Evolutionary conservation across 106 monocot species (phyloP).

Genomic region (Narthecium ossifragum): DNA sequence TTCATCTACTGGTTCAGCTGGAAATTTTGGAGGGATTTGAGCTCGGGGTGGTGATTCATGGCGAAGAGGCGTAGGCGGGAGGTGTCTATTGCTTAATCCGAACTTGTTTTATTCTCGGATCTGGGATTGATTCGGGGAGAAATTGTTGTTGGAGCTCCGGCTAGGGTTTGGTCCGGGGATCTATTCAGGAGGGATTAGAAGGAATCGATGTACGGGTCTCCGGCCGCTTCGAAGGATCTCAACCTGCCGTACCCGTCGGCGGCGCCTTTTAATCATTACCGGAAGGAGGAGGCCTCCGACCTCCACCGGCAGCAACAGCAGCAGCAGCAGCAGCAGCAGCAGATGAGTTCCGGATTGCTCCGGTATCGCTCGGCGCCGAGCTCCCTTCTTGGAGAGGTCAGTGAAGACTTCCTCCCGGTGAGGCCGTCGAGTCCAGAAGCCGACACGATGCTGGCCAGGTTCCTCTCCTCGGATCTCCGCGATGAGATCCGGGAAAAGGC

Average conservation of each 20-base stretch:
- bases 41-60: too few species aligned
- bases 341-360: conserved; percentile 60
- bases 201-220: conserved; percentile 76
- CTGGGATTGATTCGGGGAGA: too few species aligned
- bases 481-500: conserved; percentile 26
- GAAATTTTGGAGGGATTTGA: conserved; percentile 1
- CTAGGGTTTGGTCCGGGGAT: too few species aligned
- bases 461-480: conserved; percentile 51
- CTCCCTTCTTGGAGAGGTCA: conserved; percentile 57
- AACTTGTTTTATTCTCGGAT: too few species aligned
- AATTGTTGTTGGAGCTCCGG: too few species aligned
- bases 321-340: conserved; percentile 28
- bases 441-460: conserved; percentile 70
- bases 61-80: conserved; percentile 24
- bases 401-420: conserved; percentile 59
- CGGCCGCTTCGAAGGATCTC: conserved; percentile 39
- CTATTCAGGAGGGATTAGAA: too few species aligned
- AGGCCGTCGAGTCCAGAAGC: conserved; percentile 52
- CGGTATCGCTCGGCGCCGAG: conserved; percentile 89
- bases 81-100: background rate
- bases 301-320: conserved; percentile 23
- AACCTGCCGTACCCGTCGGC: conserved; percentile 39
- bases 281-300: conserved; percentile 39
- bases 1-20: background rate
- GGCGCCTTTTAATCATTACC: too few species aligned